phyloP scores from a whole-genome alignment of 192 early-diverging fungal species.

The Dissophora globulifera region DNA sequence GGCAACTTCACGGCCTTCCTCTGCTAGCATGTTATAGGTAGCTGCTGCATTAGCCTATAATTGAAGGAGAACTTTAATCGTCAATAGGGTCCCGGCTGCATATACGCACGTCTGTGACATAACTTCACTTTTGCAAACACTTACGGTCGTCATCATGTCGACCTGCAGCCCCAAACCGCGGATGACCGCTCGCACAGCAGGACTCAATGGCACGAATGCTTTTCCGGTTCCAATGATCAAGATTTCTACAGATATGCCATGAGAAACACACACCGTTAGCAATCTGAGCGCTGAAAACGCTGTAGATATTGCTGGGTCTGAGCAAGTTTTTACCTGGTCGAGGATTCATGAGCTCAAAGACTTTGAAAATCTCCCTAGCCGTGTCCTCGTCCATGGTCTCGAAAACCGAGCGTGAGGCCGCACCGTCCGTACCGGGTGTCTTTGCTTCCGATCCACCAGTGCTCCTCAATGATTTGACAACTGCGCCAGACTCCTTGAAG shows the following conservation, averaged over 20 bases:
- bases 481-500: slow-evolving; percentile 33
- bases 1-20: slow-evolving; percentile 68
- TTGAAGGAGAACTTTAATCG: no score
- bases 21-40: slow-evolving; percentile 66
- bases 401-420: slow-evolving; percentile 27
- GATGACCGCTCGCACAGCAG: slow-evolving; percentile 57
- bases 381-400: slow-evolving; percentile 55
- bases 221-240: slow-evolving; percentile 69
- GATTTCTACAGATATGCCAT: slow-evolving; percentile 51
- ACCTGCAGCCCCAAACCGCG: slow-evolving; percentile 64
- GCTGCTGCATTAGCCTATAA: slow-evolving; percentile 67
- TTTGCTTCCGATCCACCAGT: background rate
- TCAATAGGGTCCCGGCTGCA: no score
- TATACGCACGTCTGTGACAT: no score
- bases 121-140: slow-evolving; percentile 5
- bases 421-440: background rate
- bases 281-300: no score
- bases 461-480: slow-evolving; percentile 3
- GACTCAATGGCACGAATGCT: slow-evolving; percentile 61
- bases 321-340: slow-evolving; percentile 68
- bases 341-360: slow-evolving; percentile 66
- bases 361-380: slow-evolving; percentile 58
- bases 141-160: slow-evolving; percentile 70
- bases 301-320: background rate
- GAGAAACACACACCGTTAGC: no score